These are phyloP conservation scores for Elongisporangium undulatum DNA, from an alignment of 352 stramenopile genomes.

Conservation along the genomic window DNA sequence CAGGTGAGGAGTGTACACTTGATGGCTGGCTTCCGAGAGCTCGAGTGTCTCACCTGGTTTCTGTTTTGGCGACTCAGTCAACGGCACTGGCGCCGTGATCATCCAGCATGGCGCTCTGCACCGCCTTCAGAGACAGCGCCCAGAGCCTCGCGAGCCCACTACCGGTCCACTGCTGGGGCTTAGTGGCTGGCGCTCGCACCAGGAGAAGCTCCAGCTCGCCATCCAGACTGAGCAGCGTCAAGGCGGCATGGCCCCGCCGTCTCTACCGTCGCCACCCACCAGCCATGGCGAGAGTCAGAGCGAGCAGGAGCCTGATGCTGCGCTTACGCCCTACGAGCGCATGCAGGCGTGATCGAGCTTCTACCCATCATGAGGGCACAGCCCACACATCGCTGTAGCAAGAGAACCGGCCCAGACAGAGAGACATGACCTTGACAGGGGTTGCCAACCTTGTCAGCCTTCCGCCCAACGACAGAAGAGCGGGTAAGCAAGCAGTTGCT, in stretches of 20 bases:
- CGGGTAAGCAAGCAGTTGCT: background rate
- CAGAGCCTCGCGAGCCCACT: conserved; percentile 6
- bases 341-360: background rate
- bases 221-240: conserved; percentile 22
- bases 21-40: background rate
- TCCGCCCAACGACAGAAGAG: background rate
- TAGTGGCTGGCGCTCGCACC: conserved; percentile 43
- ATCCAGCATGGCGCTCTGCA: background rate
- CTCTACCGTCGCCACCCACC: background rate
- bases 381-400: background rate
- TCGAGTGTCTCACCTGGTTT: background rate
- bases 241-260: background rate
- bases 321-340: background rate
- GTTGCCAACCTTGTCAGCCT: background rate
- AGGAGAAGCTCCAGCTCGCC: conserved; percentile 25
- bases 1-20: conserved; percentile 6
- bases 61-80: background rate
- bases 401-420: background rate
- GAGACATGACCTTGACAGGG: background rate
- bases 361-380: background rate
- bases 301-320: background rate
- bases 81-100: background rate
- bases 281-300: background rate
- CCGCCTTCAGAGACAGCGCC: conserved; percentile 1
- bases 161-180: conserved; percentile 28